Base-by-base conservation (phyloP, 768 basidiomycete species). In the Termitomyces sp. region DNA sequence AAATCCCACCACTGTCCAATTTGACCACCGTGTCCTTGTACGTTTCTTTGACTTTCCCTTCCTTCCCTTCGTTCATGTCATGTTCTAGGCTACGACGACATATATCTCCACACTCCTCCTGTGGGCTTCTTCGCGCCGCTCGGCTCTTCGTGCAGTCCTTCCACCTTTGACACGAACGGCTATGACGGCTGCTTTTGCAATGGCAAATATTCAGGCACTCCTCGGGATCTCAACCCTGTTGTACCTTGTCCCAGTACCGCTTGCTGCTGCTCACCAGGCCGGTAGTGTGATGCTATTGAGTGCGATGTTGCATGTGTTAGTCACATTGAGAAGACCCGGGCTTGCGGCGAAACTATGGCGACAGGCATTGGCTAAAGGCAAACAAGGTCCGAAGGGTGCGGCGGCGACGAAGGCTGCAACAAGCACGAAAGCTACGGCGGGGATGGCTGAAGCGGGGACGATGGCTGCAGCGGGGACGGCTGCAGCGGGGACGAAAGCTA, bases 1-100 rank as follows among this genome's bases (percentile, higher is more conserved):
- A 73, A 99, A 99, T 65, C 97, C 97, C 7, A 94, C 91, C 9
- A 97, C 96, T 0, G 95, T 95, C 7, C 97, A 99, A 67, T 98
- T 98, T 64, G 85, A 99, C 66, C 97, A 99, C 70, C 88, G 97
- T 20, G 74, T 95, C 46, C 81, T 99, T 48, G 95, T 90, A 64
- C 70, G 91, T 77, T 36, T 52, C 32, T 46, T 56, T 33, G 4
- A 13, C 18, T 35, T 33, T 16, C 35, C 9, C 44, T 9, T 38
- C 32, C 23, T 18, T 33, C 35, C 22, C 16, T 31, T 46, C 29
- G 6, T 27, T 39, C 47, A 32, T 39, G 41, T 29, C 54, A 44
- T 47, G 57, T 22, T 54, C 7, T 45, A 96, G 91, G 95, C 94
- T 3, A 88, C 84, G 50, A 84, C 92, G 0, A 96, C 96, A 0